phyloP scores from a whole-genome alignment of 352 stramenopile species.

The Phytophthora macrochlamydospora region DNA sequence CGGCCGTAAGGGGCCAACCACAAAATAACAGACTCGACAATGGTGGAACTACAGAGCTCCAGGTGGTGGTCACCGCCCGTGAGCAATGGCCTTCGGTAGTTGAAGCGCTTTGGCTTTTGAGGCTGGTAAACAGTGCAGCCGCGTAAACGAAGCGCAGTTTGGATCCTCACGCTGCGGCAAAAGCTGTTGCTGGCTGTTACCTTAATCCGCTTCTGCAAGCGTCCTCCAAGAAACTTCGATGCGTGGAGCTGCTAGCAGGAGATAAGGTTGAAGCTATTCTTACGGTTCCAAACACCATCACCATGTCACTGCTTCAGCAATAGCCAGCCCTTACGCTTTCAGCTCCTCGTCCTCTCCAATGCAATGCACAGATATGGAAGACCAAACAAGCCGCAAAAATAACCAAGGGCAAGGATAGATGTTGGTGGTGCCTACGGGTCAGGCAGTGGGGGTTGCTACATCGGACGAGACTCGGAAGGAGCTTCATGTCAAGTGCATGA shows the following conservation, averaged over 20 bases:
- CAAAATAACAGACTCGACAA: too few relatives aligned
- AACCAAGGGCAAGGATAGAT: constrained; percentile 14
- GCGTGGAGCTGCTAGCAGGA: neutral
- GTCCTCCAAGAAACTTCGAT: neutral
- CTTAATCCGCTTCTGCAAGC: too few relatives aligned
- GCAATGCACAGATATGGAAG: constrained; percentile 23
- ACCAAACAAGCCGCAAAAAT: constrained; percentile 22
- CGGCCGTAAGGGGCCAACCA: too few relatives aligned
- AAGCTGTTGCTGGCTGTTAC: too few relatives aligned
- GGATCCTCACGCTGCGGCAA: too few relatives aligned
- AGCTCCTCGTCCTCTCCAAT: constrained; percentile 20
- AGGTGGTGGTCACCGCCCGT: too few relatives aligned
- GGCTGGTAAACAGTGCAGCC: too few relatives aligned
- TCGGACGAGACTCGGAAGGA: constrained; percentile 16
- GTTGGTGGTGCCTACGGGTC: neutral
- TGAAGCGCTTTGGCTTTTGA: too few relatives aligned
- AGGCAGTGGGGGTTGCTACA: constrained; percentile 9
- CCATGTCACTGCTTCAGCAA: neutral
- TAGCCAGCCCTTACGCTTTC: constrained; percentile 3
- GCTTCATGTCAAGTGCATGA: constrained; percentile 15
- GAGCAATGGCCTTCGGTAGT: too few relatives aligned
- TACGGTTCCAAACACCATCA: neutral
- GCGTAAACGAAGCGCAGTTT: too few relatives aligned
- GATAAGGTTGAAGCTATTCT: neutral
- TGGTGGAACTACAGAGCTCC: too few relatives aligned